Base-by-base conservation (phyloP, 2,329 filamentous ascomycete species). In the Trichoderma koningii region DNA sequence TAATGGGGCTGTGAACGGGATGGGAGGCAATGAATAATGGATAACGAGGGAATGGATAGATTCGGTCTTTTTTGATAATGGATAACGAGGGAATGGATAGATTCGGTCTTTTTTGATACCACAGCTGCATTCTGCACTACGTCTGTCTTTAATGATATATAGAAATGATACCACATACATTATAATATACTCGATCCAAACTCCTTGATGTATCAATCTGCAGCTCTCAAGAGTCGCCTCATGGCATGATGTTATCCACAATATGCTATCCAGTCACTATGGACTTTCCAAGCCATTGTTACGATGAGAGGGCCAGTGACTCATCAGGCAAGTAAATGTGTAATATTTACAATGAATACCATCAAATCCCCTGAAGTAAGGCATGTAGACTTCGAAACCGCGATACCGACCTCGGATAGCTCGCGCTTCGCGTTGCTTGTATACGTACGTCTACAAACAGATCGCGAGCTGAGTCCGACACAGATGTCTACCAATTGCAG, bases 1-100 rank as follows among this genome's bases (percentile, higher is more conserved):
- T 14, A 63, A 63, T 63, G 50, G 26, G 30, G 50, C 47, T 63
- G 60, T 23, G 41, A 15, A 55, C 10, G 26, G 45, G 50, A 52
- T 45, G 60, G 60, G 60, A 28, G 12, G 34, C 12, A 38, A 52
- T 45, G 10, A 17, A n/a, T 38, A 38, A 7, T 12, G 55, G 28
- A 59, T 21, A 38, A 55, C 19, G 50, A 53, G 47, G 28, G 47
- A 53, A 63, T 55, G 42, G 50, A 55, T 63, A 55, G 60, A 63
- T 47, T 63, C 60, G 60, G 26, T 63, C 60, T 38, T 28, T 63
- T 56, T 60, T 50, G 56, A 45, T 60, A 57, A n/a, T n/a, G n/a
- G n/a, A n/a, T 21, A 38, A 55, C 19, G 50, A 53, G 47, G 28
- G 47, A 53, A 63, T 55, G 42, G 50, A 55, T 63, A 55, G 60